phyloP scores from a whole-genome alignment of 1,139 yeast genomes.

The Yueomyces sp. region DNA sequence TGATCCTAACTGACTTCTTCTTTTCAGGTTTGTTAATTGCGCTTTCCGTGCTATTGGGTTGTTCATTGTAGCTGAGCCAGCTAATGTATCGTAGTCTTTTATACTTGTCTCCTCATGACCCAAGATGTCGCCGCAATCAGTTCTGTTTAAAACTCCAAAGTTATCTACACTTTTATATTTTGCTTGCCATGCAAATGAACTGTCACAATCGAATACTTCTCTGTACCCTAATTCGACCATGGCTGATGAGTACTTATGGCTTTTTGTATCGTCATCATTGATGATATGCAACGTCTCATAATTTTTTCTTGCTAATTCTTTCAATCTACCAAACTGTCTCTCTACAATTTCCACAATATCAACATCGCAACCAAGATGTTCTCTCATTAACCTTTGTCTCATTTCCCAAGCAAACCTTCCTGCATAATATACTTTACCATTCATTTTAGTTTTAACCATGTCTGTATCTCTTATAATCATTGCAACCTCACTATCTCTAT shows the following conservation, averaged over 20 bases:
- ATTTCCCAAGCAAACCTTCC: conserved; percentile 84
- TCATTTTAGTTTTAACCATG: conserved; percentile 63
- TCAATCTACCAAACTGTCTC: conserved; percentile 52
- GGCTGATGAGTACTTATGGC: conserved; percentile 35
- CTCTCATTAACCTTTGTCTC: conserved; percentile 87
- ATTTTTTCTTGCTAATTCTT: conserved; percentile 37
- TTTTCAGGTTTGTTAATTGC: conserved; percentile 12
- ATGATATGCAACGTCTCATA: conserved; percentile 16
- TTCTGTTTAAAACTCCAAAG: conserved; percentile 6
- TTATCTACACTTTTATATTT: conserved; percentile 3
- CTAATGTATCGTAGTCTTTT: conserved; percentile 6
- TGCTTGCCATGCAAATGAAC: conserved; percentile 36
- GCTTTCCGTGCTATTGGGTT: conserved; percentile 2
- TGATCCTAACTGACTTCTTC: not conserved
- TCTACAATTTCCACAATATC: conserved; percentile 81
- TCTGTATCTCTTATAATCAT: conserved; percentile 77
- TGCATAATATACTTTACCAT: conserved; percentile 67
- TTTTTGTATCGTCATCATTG: conserved; percentile 2
- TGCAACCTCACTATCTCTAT: conserved; percentile 89
- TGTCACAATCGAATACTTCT: conserved; percentile 37
- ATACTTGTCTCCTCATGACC: conserved; percentile 6
- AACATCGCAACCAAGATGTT: conserved; percentile 87
- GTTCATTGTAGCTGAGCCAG: not conserved
- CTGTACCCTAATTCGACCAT: conserved; percentile 66
- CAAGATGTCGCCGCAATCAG: conserved; percentile 26